Evolutionary conservation across 176 grass and related monocot species (phyloP), one percentile per base, ranked within the genome.

Genomic region (Urochloa ruziziensis): DNA sequence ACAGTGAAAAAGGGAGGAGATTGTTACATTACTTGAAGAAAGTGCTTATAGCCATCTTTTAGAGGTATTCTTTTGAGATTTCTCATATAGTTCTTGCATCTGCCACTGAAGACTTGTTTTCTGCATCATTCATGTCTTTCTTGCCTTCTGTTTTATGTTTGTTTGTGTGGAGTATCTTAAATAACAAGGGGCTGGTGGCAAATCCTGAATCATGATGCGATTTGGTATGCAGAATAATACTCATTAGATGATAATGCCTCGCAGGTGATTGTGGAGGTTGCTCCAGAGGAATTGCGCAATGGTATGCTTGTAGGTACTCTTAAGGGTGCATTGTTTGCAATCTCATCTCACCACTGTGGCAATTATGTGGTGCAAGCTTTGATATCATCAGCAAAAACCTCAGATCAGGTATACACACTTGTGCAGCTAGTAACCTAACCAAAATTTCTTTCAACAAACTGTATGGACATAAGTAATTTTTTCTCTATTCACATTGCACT

Each of bases 281-380:
- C 89, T 57, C 96, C 96, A 16, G 91, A 98, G 35, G 83, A 82
- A 86, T 25, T 98, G 71, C 89, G 90, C 77, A 75, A 53, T 39
- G 70, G 84, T 72, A 67, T 98, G 84, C 89, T 95, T 72, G 84
- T 68, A 84, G 30, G 87, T 82, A 88, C 89, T 79, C 83, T 94
- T 35, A 91, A 78, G 40, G 91, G 89, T 83, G 85, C 82, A 49
- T 73, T 98, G 85, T 95, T 98, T 89, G 68, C 87, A 46, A 95
- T 98, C 32, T 95, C 96, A 37, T 95, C 93, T 79, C 92, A 94
- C 80, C 62, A 83, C 23, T 98, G 87, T 88, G 96, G 93, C 40
- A 98, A 98, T 79, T 98, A 88, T 94, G 93, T 95, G 67, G 91
- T 93, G 62, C 96, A 98, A 90, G 85, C 93, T 82, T 80, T 98